Percentiles rank a stretch among this genome's conserved stretches.
Conservation (phyloP, 176 grass and related monocot genomes). For the Zizania latifolia region DNA sequence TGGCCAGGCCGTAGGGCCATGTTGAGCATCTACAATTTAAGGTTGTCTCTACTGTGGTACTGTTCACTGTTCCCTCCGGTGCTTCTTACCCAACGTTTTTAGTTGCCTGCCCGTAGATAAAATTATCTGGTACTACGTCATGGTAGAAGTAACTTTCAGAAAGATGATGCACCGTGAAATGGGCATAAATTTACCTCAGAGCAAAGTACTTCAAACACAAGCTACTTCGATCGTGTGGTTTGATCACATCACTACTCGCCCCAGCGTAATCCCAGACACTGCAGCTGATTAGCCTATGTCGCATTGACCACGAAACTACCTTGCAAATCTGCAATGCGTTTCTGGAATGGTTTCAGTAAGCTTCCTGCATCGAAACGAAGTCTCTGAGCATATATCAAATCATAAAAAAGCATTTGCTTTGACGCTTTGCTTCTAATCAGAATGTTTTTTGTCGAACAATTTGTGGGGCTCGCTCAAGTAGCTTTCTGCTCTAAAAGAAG, state of each 20-base stretch:
- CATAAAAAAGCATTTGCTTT: not conserved
- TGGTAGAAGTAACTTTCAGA: not conserved
- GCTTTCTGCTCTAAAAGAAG: conserved; percentile 8
- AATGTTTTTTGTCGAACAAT: conserved; percentile 17
- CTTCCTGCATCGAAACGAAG: not conserved
- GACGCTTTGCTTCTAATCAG: not conserved
- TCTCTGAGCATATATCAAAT: not conserved
- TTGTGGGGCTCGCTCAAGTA: conserved; percentile 21
- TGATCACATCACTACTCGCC: not conserved
- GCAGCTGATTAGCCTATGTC: not conserved
- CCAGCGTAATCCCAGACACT: not conserved
- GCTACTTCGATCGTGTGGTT: not conserved
- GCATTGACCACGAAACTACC: not conserved
- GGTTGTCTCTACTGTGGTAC: not conserved
- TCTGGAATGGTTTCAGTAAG: not conserved
- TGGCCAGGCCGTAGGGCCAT: not conserved
- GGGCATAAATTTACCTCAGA: not conserved
- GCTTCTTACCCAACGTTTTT: no score
- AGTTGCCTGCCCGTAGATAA: no score
- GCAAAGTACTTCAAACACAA: not conserved
- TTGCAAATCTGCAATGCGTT: no score
- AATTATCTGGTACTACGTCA: no score
- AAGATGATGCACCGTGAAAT: not conserved
- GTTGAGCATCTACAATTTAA: not conserved
- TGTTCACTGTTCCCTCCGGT: no score